phyloP scores from a whole-genome alignment of 768 basidiomycete species.

The Rhodosporidiobolus odoratus region DNA sequence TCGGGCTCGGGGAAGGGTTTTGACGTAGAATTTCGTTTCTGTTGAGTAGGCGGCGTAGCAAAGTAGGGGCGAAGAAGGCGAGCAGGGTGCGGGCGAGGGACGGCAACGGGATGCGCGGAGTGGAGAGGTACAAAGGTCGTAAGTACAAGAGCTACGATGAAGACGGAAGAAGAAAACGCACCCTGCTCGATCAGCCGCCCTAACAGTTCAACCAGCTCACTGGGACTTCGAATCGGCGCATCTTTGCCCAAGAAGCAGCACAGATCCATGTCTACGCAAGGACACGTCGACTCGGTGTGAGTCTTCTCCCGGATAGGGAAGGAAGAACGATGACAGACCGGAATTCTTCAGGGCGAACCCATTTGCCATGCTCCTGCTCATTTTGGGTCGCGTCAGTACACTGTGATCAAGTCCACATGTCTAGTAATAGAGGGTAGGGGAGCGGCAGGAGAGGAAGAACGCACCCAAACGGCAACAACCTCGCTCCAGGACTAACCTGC shows the following conservation, averaged over 20 bases:
- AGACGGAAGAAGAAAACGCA: slow-evolving; percentile 49
- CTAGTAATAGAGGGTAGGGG: too few species aligned
- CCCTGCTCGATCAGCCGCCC: slow-evolving; percentile 89
- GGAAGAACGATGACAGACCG: slow-evolving; percentile 53
- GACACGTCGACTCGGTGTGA: accelerated
- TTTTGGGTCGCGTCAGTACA: neutral
- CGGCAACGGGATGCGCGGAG: too few species aligned
- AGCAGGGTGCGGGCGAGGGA: too few species aligned
- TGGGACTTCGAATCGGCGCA: slow-evolving; percentile 63
- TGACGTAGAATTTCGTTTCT: slow-evolving; percentile 96
- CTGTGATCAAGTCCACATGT: too few species aligned
- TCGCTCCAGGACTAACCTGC: slow-evolving; percentile 85
- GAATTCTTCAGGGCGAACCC: slow-evolving; percentile 95
- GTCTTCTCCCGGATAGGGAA: neutral
- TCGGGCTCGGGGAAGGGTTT: slow-evolving; percentile 89
- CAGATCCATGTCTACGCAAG: slow-evolving; percentile 82
- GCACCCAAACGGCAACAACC: slow-evolving; percentile 78
- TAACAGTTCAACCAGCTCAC: slow-evolving; percentile 88
- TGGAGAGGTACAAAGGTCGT: neutral
- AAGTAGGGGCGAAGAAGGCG: too few species aligned
- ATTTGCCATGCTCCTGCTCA: slow-evolving; percentile 70
- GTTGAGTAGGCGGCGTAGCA: too few species aligned
- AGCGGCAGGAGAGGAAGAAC: neutral
- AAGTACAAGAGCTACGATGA: neutral
- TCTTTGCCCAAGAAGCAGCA: slow-evolving; percentile 78